Evolutionary conservation across 495 filamentous ascomycete species (phyloP).

Genomic region (Lentithecium fluviatile): DNA sequence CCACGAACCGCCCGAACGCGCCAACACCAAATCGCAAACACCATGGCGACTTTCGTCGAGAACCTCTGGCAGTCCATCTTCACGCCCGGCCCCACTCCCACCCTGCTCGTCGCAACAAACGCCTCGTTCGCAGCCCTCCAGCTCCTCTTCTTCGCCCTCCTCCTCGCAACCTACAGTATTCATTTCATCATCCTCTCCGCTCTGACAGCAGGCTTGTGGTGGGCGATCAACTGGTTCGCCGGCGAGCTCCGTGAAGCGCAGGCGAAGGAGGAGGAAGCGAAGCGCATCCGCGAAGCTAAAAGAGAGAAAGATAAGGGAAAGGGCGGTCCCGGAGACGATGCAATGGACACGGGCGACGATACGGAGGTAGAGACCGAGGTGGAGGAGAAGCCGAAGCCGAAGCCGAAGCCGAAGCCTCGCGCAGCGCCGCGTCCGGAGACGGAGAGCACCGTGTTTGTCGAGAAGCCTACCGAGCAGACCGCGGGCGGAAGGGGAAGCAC

Average conservation of each 20-base stretch:
- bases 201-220: constrained; percentile 81
- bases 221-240: constrained; percentile 95
- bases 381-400: constrained; percentile 30
- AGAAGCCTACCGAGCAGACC: constrained; percentile 12
- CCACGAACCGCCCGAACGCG: not conserved
- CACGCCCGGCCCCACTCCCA: constrained; percentile 82
- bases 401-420: constrained; percentile 26
- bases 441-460: constrained; percentile 34
- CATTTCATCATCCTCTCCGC: constrained; percentile 82
- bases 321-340: constrained; percentile 39
- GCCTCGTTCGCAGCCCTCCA: constrained; percentile 83
- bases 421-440: constrained; percentile 21
- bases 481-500: constrained; percentile 7
- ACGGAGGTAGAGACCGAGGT: constrained; percentile 33
- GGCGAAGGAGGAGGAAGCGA: constrained; percentile 60
- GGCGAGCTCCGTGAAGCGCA: constrained; percentile 69
- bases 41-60: constrained; percentile 77
- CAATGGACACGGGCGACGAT: constrained; percentile 40
- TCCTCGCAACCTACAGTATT: constrained; percentile 78
- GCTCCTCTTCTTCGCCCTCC: constrained; percentile 68
- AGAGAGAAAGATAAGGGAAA: constrained; percentile 41
- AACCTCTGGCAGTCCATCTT: constrained; percentile 91
- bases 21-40: constrained; percentile 9
- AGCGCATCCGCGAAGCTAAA: constrained; percentile 50
- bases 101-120: constrained; percentile 88